These are phyloP conservation scores for Alternaria postmessia DNA, from an alignment of 2,329 filamentous ascomycete genomes.

Conservation along the genomic window DNA sequence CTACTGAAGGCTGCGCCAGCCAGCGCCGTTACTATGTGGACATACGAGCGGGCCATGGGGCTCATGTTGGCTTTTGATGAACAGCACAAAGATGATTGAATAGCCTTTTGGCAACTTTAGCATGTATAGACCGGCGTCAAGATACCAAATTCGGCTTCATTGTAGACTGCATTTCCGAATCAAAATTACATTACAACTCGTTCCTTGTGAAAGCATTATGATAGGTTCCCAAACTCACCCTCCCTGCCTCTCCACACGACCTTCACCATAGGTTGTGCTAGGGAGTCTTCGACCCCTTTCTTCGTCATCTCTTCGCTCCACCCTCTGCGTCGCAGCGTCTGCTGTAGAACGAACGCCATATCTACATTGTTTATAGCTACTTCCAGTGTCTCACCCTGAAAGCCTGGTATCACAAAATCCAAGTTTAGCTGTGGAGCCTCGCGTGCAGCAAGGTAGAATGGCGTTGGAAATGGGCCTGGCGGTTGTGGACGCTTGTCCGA, in stretches of 20 bases:
- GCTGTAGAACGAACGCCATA: conserved; percentile 12
- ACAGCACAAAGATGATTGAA: conserved; percentile 13
- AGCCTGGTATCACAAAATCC: conserved; percentile 9
- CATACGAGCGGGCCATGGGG: conserved; percentile 80
- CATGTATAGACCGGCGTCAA: not conserved
- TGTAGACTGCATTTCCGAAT: not conserved
- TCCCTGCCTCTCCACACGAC: not conserved
- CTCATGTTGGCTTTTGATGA: conserved; percentile 57
- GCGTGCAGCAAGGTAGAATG: conserved; percentile 6
- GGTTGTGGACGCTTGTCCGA: not conserved
- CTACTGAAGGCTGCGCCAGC: conserved; percentile 93
- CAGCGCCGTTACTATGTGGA: conserved; percentile 93
- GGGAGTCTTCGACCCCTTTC: conserved; percentile 1
- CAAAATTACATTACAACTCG: not conserved
- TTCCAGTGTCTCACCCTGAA: conserved; percentile 8
- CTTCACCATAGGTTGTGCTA: conserved; percentile 7
- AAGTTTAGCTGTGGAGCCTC: not conserved
- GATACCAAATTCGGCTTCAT: conserved; percentile 1
- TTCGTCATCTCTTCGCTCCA: conserved; percentile 3
- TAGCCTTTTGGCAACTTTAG: not conserved
- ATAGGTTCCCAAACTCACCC: not conserved
- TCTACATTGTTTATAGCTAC: conserved; percentile 5
- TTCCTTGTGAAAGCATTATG: not conserved
- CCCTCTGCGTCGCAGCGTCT: conserved; percentile 1
- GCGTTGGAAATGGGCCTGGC: not conserved